phyloP scores from a whole-genome alignment of 371 early-diverging fungal genomes.

The Syncephalastrum racemosum region DNA sequence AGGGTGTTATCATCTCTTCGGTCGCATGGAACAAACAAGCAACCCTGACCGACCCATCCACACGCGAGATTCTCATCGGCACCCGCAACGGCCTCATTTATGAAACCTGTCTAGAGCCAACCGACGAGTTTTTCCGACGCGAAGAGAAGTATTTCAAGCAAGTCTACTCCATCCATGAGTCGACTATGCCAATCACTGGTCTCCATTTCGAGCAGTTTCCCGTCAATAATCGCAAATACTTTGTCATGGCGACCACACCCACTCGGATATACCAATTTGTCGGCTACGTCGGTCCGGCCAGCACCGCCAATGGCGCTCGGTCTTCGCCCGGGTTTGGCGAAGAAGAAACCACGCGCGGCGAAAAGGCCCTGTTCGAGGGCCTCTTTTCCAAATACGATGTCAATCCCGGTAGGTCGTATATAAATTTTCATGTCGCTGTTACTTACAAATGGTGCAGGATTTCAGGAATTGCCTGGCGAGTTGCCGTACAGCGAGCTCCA shows the following conservation, averaged over 20 bases:
- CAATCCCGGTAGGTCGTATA: slow-evolving; percentile 42
- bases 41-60: slow-evolving; percentile 57
- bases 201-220: slow-evolving; percentile 81
- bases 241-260: slow-evolving; percentile 76
- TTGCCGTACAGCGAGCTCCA: slow-evolving; percentile 57
- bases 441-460: slow-evolving; percentile 37
- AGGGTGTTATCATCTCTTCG: slow-evolving; percentile 80
- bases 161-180: slow-evolving; percentile 60
- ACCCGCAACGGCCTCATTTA: slow-evolving; percentile 81
- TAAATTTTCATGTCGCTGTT: not conserved
- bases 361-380: slow-evolving; percentile 58
- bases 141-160: slow-evolving; percentile 79
- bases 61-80: slow-evolving; percentile 81
- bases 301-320: slow-evolving; percentile 20
- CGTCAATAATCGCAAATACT: slow-evolving; percentile 65
- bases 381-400: slow-evolving; percentile 63
- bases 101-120: slow-evolving; percentile 83
- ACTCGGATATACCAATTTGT: slow-evolving; percentile 85
- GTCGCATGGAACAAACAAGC: slow-evolving; percentile 86
- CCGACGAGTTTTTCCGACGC: slow-evolving; percentile 79
- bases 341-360: slow-evolving; percentile 27
- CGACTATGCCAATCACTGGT: slow-evolving; percentile 74
- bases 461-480: slow-evolving; percentile 78
- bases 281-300: slow-evolving; percentile 53
- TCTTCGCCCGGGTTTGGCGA: slow-evolving; percentile 22